A percentile compares a stretch with the other conserved stretches of the same genome.
Evolutionary conservation across 768 basidiomycete genomes (phyloP).

Genomic region (Suillus brevipes): DNA sequence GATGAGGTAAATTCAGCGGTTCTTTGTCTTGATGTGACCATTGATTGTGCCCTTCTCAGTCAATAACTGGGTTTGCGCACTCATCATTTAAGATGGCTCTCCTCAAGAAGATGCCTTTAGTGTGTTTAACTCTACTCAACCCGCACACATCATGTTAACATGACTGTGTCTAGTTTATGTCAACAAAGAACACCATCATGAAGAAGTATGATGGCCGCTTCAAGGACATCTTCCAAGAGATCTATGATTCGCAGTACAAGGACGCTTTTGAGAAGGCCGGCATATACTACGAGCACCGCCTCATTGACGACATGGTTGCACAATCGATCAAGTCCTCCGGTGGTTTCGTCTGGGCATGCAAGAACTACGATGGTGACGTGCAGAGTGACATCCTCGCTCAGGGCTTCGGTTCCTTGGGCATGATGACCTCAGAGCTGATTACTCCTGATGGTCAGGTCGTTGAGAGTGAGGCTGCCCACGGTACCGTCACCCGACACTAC

Average conservation of each 20-base stretch:
- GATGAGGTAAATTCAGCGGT: slow-evolving; percentile 62
- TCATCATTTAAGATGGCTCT: slow-evolving; percentile 97
- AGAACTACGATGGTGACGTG: slow-evolving; percentile 85
- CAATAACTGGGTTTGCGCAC: slow-evolving; percentile 94
- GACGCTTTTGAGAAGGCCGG: slow-evolving; percentile 63
- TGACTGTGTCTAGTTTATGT: slow-evolving; percentile 69
- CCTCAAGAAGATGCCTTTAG: slow-evolving; percentile 73
- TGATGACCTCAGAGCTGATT: slow-evolving; percentile 97
- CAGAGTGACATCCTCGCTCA: slow-evolving; percentile 95
- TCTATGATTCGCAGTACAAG: slow-evolving; percentile 84
- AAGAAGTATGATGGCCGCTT: slow-evolving; percentile 99
- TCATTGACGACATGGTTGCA: slow-evolving; percentile 98
- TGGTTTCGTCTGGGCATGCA: slow-evolving; percentile 79
- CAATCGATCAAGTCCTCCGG: slow-evolving; percentile 96
- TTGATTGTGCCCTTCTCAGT: slow-evolving; percentile 42
- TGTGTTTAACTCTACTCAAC: slow-evolving; percentile 30
- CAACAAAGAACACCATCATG: slow-evolving; percentile 96
- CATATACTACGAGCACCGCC: slow-evolving; percentile 93
- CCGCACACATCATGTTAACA: slow-evolving; percentile 9
- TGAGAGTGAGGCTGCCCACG: slow-evolving; percentile 97
- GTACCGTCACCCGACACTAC: slow-evolving; percentile 96
- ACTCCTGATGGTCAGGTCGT: slow-evolving; percentile 92
- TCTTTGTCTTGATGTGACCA: background rate
- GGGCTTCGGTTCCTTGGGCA: slow-evolving; percentile 93
- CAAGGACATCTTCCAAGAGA: slow-evolving; percentile 99